These are phyloP conservation scores for Aspergillus ibericus DNA, from an alignment of 2,329 filamentous ascomycete species.

Conservation along the genomic window DNA sequence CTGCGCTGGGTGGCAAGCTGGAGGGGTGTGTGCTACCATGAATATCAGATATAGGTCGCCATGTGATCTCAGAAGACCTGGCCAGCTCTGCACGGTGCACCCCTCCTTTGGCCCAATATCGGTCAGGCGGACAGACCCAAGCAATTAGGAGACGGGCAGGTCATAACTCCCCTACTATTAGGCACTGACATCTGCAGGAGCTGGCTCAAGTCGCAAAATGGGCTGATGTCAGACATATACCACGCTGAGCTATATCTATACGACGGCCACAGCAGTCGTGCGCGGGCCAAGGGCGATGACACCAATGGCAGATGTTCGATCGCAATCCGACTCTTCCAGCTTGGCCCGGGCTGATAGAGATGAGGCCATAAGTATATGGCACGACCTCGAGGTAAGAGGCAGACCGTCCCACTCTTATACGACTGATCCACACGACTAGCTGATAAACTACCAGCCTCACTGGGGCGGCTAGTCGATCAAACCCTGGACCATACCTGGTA, in stretches of 20 bases:
- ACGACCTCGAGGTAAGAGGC: not conserved
- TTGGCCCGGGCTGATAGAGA: not conserved
- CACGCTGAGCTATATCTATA: not conserved
- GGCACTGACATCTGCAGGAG: not conserved
- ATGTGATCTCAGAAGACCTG: not conserved
- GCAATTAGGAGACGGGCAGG: not conserved
- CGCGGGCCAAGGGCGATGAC: not conserved
- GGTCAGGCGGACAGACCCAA: not conserved
- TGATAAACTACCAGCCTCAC: slow-evolving; percentile 6
- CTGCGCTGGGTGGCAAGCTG: not conserved
- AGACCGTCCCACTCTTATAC: slow-evolving; percentile 2
- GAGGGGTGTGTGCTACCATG: not conserved
- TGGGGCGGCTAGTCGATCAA: slow-evolving; percentile 6
- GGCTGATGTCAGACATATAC: not conserved
- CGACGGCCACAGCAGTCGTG: not conserved
- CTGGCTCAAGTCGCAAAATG: not conserved
- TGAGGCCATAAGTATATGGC: not conserved
- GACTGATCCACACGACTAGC: not conserved
- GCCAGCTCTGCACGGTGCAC: not conserved
- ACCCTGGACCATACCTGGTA: not conserved
- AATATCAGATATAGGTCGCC: not conserved
- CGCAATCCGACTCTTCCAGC: not conserved
- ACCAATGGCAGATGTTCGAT: not conserved
- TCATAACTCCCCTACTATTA: not conserved
- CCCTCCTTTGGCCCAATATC: not conserved